Percentiles rank a stretch among this genome's conserved stretches.
Evolutionary conservation across 257 asterid genomes (phyloP).

Genomic region (Rubia yunnanensis): DNA sequence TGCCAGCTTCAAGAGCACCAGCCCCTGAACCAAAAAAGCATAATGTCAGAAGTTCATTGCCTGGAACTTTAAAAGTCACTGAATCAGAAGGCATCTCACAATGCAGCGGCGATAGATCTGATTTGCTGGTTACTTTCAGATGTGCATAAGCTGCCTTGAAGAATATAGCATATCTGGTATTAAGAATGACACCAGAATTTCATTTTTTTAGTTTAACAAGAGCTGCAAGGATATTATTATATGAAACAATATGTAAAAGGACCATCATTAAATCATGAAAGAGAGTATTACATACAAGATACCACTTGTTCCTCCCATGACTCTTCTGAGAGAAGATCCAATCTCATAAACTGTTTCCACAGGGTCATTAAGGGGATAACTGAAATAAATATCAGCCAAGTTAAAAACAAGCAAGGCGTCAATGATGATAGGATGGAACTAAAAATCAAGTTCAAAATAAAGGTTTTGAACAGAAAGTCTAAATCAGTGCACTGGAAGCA

Average conservation of each 20-base stretch:
- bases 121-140: constrained; percentile 46
- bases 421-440: constrained; percentile 4
- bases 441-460: not conserved
- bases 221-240: not conserved
- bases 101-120: constrained; percentile 41
- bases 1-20: constrained; percentile 83
- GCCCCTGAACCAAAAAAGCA: constrained; percentile 59
- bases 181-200: constrained; percentile 3
- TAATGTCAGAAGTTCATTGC: not conserved
- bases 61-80: constrained; percentile 11
- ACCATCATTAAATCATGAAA: not conserved
- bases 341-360: constrained; percentile 75
- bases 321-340: constrained; percentile 77
- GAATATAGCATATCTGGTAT: constrained; percentile 73
- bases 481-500: not conserved
- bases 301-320: constrained; percentile 99
- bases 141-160: constrained; percentile 77
- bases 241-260: not conserved
- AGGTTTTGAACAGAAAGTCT: not conserved
- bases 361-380: constrained; percentile 95
- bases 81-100: constrained; percentile 43
- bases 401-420: constrained; percentile 9
- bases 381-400: constrained; percentile 28
- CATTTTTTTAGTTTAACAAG: not conserved
- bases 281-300: constrained; percentile 46